A percentile compares a stretch with the other conserved stretches of the same genome.
These are phyloP conservation scores for Carex littledalei DNA, from an alignment of 176 grass and related monocot species.

Conservation along the genomic window DNA sequence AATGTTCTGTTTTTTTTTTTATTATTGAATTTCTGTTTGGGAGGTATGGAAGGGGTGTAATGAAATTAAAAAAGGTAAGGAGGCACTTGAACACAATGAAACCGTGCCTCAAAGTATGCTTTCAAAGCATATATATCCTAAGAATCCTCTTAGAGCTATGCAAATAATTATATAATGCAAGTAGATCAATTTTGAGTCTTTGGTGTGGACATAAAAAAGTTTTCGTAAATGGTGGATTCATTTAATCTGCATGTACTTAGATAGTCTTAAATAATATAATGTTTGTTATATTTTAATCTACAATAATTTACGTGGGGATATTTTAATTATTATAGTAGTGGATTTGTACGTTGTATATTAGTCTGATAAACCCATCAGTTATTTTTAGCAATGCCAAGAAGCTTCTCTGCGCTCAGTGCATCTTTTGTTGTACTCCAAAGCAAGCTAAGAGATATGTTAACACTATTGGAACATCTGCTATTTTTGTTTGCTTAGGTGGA, in stretches of 20 bases:
- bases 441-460: background rate
- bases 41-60: background rate
- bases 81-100: background rate
- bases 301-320: background rate
- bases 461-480: background rate
- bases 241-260: background rate
- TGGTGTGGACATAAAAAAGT: background rate
- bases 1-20: background rate
- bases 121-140: background rate
- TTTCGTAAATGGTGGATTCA: background rate
- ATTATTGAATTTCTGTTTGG: background rate
- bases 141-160: background rate
- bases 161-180: background rate
- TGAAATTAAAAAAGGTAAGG: background rate
- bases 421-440: background rate
- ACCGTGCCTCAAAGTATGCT: background rate
- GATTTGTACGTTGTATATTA: background rate
- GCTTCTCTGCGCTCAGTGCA: background rate
- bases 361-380: background rate
- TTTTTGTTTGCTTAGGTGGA: slow-evolving; percentile 53
- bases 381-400: background rate
- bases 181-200: background rate
- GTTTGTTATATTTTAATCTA: background rate
- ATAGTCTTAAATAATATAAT: background rate
- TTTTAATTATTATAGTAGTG: background rate